Evolutionary conservation across 768 basidiomycete genomes (phyloP), one percentile per base, ranked within the genome.

Genomic region (Coprinopsis cinerea): DNA sequence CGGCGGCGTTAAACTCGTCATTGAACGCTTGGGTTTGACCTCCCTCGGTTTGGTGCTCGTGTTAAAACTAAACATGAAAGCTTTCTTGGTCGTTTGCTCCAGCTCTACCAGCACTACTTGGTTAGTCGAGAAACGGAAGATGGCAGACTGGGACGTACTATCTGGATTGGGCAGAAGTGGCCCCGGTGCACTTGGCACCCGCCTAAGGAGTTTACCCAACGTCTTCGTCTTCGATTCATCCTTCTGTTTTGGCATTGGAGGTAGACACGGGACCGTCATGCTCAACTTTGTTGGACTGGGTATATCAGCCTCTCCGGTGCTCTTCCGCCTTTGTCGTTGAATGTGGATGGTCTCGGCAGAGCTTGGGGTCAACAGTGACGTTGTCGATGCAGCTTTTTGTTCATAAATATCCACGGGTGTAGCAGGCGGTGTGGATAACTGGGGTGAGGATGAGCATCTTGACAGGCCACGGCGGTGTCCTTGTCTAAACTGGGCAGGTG

Each of bases 141-240:
- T 46, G 34, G 41, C 24, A 18, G n/a, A 30, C 15, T 28, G 22
- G n/a, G 30, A 24, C 44, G 11, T 47, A 46, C 51, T 52, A 11
- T 52, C 43, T 2, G 49, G 32, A 26, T 23, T 28, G 20, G 49
- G 43, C 9, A 51, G 22, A 9, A 24, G 11, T 3, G 49, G 49
- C 5, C 49, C 49, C 7, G 49, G 49, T 1, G 49, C 11, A 20
- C 25, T 51, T 6, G 49, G 43, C 6, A 51, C 24, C 15, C 35
- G 28, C 22, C 49, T 25, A 6, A 51, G 43, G n/a, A 44, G 17
- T 28, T 39, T 35, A 17, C 49, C 44, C 6, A 51, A 35, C 2
- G 49, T 42, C 34, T 51, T 51, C 13, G 42, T 20, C 25, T 51
- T 51, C 43, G 41, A n/a, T n/a, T n/a, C n/a, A n/a, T 23, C 14